Conservation (phyloP, 1,284 basidiomycete genomes). For the Moniliella sp. region DNA sequence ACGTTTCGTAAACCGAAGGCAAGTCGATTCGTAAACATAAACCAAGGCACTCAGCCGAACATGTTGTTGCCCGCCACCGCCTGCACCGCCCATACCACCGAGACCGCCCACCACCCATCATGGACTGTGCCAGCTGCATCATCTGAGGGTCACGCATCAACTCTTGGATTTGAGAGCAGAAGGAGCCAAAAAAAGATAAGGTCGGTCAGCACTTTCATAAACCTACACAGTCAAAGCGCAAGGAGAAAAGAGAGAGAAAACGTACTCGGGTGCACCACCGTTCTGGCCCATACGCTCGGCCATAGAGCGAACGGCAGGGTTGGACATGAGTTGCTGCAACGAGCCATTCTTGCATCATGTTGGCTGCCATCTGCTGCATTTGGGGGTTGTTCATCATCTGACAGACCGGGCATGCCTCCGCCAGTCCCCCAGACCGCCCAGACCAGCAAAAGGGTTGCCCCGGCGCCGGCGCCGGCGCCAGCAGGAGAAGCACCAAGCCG, state of each 20-base stretch:
- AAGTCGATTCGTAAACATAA: too few species aligned
- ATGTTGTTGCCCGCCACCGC: constrained; percentile 4
- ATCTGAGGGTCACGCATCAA: constrained; percentile 30
- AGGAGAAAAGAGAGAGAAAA: not conserved
- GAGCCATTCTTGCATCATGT: constrained; percentile 78
- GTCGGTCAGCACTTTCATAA: not conserved
- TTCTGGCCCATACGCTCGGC: constrained; percentile 17
- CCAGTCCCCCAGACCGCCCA: constrained; percentile 35
- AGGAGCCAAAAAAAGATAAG: not conserved
- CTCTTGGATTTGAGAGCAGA: constrained; percentile 6
- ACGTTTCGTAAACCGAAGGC: too few species aligned
- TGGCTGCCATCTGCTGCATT: constrained; percentile 43
- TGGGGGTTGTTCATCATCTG: constrained; percentile 78
- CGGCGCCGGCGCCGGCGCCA: constrained; percentile 35
- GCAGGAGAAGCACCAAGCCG: constrained; percentile 18
- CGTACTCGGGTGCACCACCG: constrained; percentile 27
- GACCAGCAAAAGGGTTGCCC: constrained; percentile 13
- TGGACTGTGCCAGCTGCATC: constrained; percentile 16
- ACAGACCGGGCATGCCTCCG: constrained; percentile 74
- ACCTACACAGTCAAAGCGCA: not conserved
- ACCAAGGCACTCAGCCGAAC: constrained; percentile 2
- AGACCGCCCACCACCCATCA: constrained; percentile 15
- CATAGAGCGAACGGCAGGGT: constrained; percentile 29
- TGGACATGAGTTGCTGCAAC: constrained; percentile 54
- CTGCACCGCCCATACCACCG: constrained; percentile 3